phyloP scores from a whole-genome alignment of 495 filamentous ascomycete species.

The Diplogelasinospora grovesii region DNA sequence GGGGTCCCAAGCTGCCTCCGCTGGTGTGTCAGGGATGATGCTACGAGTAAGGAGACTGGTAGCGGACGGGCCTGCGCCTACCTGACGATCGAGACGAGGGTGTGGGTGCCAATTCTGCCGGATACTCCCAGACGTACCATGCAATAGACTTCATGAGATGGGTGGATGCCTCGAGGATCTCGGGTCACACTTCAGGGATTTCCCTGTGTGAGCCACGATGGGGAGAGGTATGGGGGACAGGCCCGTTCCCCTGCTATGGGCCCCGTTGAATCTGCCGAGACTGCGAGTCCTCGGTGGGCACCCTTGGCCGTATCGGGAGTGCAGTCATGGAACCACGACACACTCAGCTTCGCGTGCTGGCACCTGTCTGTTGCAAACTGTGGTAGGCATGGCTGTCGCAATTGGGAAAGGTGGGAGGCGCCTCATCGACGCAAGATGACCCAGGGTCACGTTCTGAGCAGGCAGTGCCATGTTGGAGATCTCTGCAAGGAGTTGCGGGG shows the following conservation, averaged over 20 bases:
- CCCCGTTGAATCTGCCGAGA: not conserved
- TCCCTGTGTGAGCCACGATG: conserved; percentile 10
- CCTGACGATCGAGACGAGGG: conserved; percentile 7
- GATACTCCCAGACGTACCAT: conserved; percentile 11
- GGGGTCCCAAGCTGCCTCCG: conserved; percentile 14
- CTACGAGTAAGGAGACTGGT: conserved; percentile 4
- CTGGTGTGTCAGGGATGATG: conserved; percentile 15
- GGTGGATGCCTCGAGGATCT: conserved; percentile 15
- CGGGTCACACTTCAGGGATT: conserved; percentile 8
- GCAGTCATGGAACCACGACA: conserved; percentile 4
- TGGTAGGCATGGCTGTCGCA: conserved; percentile 10
- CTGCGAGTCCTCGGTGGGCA: not conserved
- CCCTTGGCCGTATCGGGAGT: conserved; percentile 6
- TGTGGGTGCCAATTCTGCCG: conserved; percentile 15
- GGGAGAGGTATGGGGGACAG: conserved; percentile 2
- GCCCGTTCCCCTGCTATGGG: too few relatives aligned
- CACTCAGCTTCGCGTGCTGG: not conserved
- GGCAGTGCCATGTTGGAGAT: conserved; percentile 6
- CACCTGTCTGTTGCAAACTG: not conserved
- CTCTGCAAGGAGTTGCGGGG: not conserved
- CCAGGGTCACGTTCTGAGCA: conserved; percentile 3
- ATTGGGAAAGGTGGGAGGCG: conserved; percentile 1
- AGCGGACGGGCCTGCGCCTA: conserved; percentile 10
- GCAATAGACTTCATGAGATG: conserved; percentile 14
- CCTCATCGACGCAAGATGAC: conserved; percentile 16